Conservation (phyloP, 176 grass and related monocot genomes). For the Paspalum notatum region DNA sequence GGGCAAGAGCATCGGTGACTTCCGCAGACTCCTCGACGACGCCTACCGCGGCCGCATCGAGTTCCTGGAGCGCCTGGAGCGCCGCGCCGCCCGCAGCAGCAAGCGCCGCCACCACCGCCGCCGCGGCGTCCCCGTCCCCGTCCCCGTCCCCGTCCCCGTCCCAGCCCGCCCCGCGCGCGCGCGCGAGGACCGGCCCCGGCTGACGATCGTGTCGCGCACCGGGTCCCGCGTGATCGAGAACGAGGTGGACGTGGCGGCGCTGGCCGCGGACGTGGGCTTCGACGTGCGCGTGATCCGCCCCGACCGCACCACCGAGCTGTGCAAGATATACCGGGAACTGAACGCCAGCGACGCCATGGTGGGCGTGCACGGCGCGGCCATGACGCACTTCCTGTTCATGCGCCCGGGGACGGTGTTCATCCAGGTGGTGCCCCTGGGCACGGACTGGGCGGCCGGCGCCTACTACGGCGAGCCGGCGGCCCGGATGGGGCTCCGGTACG, state of each 20-base stretch:
- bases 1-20: slow-evolving; percentile 62
- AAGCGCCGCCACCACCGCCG: neutral
- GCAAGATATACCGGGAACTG: slow-evolving; percentile 70
- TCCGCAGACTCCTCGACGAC: slow-evolving; percentile 69
- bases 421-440: slow-evolving; percentile 77
- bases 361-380: slow-evolving; percentile 92
- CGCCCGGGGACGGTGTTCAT: slow-evolving; percentile 79
- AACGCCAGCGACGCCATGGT: slow-evolving; percentile 94
- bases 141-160: too few relatives aligned
- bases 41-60: slow-evolving; percentile 62
- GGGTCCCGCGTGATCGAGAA: slow-evolving; percentile 85
- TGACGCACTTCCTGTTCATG: slow-evolving; percentile 96
- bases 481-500: slow-evolving; percentile 61
- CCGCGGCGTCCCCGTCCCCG: neutral
- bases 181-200: slow-evolving; percentile 13
- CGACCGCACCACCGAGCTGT: slow-evolving; percentile 61
- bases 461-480: slow-evolving; percentile 74
- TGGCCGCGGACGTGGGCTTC: slow-evolving; percentile 59
- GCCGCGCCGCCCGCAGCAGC: slow-evolving; percentile 27
- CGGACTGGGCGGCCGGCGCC: slow-evolving; percentile 66
- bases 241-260: slow-evolving; percentile 43
- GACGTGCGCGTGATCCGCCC: slow-evolving; percentile 67
- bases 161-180: neutral
- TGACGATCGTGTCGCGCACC: slow-evolving; percentile 62
- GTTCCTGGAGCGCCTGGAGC: slow-evolving; percentile 49